Evolutionary conservation across 805 yeast species (phyloP).

Genomic region (Barnettozyma vustinii): DNA sequence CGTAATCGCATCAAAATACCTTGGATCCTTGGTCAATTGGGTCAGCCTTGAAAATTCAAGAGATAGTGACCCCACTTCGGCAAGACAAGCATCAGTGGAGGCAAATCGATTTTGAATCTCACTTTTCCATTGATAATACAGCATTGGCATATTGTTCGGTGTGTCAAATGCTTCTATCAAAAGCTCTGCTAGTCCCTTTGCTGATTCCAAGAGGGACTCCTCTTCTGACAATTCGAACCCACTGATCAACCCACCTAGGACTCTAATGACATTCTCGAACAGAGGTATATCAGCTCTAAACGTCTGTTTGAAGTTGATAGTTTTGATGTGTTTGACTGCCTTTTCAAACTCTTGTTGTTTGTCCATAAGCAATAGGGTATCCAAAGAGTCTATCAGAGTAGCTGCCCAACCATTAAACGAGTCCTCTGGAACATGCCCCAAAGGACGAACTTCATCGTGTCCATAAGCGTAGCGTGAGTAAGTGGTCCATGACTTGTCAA

Average conservation of each 20-base stretch:
- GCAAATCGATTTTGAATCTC: constrained; percentile 33
- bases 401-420: constrained; percentile 49
- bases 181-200: constrained; percentile 42
- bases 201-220: constrained; percentile 31
- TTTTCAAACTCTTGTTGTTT: constrained; percentile 33
- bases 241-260: constrained; percentile 47
- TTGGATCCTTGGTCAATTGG: constrained; percentile 42
- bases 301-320: constrained; percentile 34
- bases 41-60: constrained; percentile 49
- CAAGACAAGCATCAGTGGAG: constrained; percentile 30
- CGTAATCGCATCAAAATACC: constrained; percentile 45
- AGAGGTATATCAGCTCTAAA: constrained; percentile 39
- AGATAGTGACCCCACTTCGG: constrained; percentile 45
- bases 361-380: constrained; percentile 44
- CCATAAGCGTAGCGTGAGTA: constrained; percentile 41
- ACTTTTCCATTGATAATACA: constrained; percentile 39
- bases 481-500: constrained; percentile 38
- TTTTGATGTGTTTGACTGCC: constrained; percentile 32
- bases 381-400: constrained; percentile 45
- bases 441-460: constrained; percentile 40
- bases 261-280: constrained; percentile 47
- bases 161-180: constrained; percentile 53
- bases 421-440: constrained; percentile 29
- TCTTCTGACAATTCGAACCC: constrained; percentile 45
- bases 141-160: constrained; percentile 48